phyloP scores from a whole-genome alignment of 257 asterid species.

The Verbena officinalis region DNA sequence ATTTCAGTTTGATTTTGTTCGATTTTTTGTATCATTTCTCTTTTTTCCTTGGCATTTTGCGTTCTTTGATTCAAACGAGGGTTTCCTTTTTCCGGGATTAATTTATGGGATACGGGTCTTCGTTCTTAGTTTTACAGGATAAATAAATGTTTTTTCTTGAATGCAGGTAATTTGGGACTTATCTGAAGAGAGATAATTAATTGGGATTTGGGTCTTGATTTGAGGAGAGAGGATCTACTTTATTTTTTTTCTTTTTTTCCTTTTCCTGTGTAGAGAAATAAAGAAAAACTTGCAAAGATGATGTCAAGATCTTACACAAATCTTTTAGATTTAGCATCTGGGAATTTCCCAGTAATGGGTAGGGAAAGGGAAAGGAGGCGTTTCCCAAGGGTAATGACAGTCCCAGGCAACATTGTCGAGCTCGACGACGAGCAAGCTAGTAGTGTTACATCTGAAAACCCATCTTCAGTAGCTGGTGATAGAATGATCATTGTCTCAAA shows the following conservation, averaged over 20 bases:
- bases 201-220: constrained; percentile 33
- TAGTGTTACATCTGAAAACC: constrained; percentile 79
- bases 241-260: no score
- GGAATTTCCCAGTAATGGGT: constrained; percentile 76
- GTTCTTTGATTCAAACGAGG: constrained; percentile 24
- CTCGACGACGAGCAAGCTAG: constrained; percentile 73
- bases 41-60: constrained; percentile 23
- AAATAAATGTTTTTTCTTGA: constrained; percentile 27
- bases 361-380: constrained; percentile 70
- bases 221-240: constrained; percentile 20
- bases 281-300: constrained; percentile 53
- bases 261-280: constrained; percentile 31
- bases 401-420: constrained; percentile 79
- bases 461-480: constrained; percentile 75
- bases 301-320: constrained; percentile 89
- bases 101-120: constrained; percentile 15
- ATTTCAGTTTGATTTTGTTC: constrained; percentile 40
- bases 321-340: constrained; percentile 84
- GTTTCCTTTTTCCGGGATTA: constrained; percentile 23
- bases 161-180: constrained; percentile 45
- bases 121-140: neutral
- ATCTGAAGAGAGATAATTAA: constrained; percentile 31
- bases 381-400: constrained; percentile 83
- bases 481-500: constrained; percentile 80
- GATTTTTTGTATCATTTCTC: constrained; percentile 25